These are phyloP conservation scores for Plasmodium vivax DNA, from an alignment of 169 alveolate genomes.

Conservation along the genomic window DNA sequence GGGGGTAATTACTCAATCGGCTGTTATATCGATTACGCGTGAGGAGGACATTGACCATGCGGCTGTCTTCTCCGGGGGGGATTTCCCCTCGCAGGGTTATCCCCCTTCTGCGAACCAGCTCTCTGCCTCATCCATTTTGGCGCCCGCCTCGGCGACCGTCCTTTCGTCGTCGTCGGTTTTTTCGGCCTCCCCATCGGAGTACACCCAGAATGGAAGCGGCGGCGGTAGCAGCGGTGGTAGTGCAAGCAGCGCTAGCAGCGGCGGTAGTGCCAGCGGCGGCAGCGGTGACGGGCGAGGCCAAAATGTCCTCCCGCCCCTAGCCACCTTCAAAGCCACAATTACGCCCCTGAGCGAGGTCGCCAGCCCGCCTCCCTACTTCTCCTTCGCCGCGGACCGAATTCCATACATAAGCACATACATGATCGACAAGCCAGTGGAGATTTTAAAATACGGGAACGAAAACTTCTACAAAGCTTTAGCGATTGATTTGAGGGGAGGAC, in stretches of 20 bases:
- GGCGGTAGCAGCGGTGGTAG: not conserved
- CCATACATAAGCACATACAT: slow-evolving; percentile 70
- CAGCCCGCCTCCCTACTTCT: slow-evolving; percentile 1
- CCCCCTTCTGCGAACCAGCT: not conserved
- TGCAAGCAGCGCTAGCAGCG: not conserved
- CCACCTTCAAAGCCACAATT: not conserved
- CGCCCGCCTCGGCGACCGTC: not conserved
- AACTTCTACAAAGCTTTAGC: slow-evolving; percentile 71
- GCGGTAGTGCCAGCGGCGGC: not conserved
- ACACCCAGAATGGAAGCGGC: not conserved
- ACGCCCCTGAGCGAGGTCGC: not conserved
- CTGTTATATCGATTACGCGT: not conserved
- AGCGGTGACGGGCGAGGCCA: not conserved
- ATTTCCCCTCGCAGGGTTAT: not conserved
- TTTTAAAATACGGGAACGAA: slow-evolving; percentile 33
- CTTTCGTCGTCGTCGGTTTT: not conserved
- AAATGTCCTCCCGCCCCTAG: not conserved
- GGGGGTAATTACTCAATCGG: not conserved
- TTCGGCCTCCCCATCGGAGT: not conserved
- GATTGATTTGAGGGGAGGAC: slow-evolving; percentile 65
- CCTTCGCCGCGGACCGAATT: not conserved
- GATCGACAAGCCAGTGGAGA: slow-evolving; percentile 56
- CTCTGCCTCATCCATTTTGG: not conserved
- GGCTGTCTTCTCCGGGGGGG: not conserved
- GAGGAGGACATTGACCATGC: not conserved